These are phyloP conservation scores for Penicillium tannophilum DNA, from an alignment of 495 filamentous ascomycete genomes.

Conservation along the genomic window DNA sequence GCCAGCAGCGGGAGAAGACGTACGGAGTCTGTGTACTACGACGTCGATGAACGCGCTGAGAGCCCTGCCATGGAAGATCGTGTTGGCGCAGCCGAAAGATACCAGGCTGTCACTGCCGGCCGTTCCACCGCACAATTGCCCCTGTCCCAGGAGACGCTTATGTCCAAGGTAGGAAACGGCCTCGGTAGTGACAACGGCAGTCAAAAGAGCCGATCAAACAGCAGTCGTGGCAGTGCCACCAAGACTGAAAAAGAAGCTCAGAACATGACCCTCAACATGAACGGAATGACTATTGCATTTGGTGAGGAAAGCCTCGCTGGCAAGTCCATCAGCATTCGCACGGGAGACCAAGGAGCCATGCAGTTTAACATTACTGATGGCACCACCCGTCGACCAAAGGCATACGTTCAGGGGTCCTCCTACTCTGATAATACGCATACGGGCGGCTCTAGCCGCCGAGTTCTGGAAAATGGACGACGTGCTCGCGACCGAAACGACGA, in stretches of 20 bases:
- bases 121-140: slow-evolving; percentile 31
- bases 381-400: slow-evolving; percentile 34
- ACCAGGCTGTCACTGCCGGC: slow-evolving; percentile 39
- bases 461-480: slow-evolving; percentile 34
- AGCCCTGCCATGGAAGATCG: slow-evolving; percentile 28
- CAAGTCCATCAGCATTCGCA: slow-evolving; percentile 46
- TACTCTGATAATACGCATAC: slow-evolving; percentile 41
- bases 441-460: slow-evolving; percentile 30
- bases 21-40: slow-evolving; percentile 31
- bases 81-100: slow-evolving; percentile 39
- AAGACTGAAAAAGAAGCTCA: slow-evolving; percentile 35
- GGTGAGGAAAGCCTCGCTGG: slow-evolving; percentile 38
- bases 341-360: slow-evolving; percentile 40
- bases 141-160: slow-evolving; percentile 39
- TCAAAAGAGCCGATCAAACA: slow-evolving; percentile 48
- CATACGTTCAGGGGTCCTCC: slow-evolving; percentile 38
- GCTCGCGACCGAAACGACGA: slow-evolving; percentile 28
- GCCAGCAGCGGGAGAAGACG: slow-evolving; percentile 37
- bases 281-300: slow-evolving; percentile 48
- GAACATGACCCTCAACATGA: slow-evolving; percentile 46
- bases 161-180: slow-evolving; percentile 33
- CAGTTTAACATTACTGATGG: slow-evolving; percentile 41
- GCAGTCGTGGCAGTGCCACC: slow-evolving; percentile 46
- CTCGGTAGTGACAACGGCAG: slow-evolving; percentile 47
- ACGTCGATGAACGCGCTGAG: slow-evolving; percentile 19